phyloP scores from a whole-genome alignment of 2,329 filamentous ascomycete genomes.

The Colletotrichum orchidophilum region DNA sequence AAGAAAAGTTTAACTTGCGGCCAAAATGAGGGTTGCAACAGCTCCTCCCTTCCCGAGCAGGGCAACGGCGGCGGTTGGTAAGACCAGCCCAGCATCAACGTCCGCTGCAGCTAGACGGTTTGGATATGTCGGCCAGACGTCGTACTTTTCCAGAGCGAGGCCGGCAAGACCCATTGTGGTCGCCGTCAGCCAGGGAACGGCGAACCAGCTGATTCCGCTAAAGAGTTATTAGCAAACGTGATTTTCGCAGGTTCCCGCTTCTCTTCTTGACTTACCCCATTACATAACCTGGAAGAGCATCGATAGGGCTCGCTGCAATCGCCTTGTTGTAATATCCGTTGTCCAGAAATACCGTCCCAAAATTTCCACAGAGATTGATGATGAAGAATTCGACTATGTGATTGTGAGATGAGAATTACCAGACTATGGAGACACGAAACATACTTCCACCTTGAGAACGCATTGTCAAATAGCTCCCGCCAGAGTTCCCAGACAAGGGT shows the following conservation, averaged over 20 bases:
- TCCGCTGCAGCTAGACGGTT: slow-evolving; percentile 77
- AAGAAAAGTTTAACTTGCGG: slow-evolving; percentile 46
- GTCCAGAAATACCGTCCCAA: slow-evolving; percentile 85
- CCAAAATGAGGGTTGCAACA: slow-evolving; percentile 78
- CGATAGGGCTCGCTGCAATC: slow-evolving; percentile 85
- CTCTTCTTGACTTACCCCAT: slow-evolving; percentile 60
- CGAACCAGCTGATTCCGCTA: slow-evolving; percentile 84
- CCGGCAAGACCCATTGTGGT: slow-evolving; percentile 89
- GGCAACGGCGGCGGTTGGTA: slow-evolving; percentile 86
- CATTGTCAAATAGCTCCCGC: slow-evolving; percentile 90
- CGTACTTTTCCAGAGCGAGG: slow-evolving; percentile 79
- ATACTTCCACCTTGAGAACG: slow-evolving; percentile 74
- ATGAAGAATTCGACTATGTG: slow-evolving; percentile 79
- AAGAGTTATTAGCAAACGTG: not conserved
- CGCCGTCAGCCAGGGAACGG: slow-evolving; percentile 89
- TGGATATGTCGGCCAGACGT: slow-evolving; percentile 76
- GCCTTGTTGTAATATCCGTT: slow-evolving; percentile 95
- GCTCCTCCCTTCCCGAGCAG: slow-evolving; percentile 85
- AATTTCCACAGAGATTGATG: slow-evolving; percentile 87
- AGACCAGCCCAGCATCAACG: slow-evolving; percentile 82
- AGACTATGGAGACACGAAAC: not conserved
- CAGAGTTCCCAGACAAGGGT: slow-evolving; percentile 81
- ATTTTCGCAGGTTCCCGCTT: not conserved
- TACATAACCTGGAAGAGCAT: slow-evolving; percentile 89
- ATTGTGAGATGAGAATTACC: not conserved